phyloP scores from a whole-genome alignment of 371 early-diverging fungal species.

The Gilbertella persicaria region DNA sequence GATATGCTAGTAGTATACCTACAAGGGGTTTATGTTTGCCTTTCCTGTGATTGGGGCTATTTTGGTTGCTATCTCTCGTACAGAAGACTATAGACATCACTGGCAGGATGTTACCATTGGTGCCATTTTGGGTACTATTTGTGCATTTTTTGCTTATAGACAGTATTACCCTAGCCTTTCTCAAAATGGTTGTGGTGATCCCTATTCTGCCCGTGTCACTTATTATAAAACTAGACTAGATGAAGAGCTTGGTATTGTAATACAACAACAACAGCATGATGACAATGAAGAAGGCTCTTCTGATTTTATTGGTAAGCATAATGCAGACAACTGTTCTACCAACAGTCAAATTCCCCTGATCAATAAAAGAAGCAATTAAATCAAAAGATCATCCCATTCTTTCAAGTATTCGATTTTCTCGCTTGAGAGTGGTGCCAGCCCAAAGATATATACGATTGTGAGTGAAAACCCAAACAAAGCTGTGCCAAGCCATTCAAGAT shows the following conservation, averaged over 20 bases:
- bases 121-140: slow-evolving; percentile 51
- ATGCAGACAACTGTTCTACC: background rate
- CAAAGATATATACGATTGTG: slow-evolving; percentile 5
- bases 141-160: slow-evolving; percentile 68
- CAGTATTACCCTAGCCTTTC: slow-evolving; percentile 62
- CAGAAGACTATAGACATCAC: slow-evolving; percentile 81
- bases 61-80: slow-evolving; percentile 72
- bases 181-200: slow-evolving; percentile 4
- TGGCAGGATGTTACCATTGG: slow-evolving; percentile 82
- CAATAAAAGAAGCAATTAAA: background rate
- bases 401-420: slow-evolving; percentile 5
- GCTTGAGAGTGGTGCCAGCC: slow-evolving; percentile 7
- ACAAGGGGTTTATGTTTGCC: slow-evolving; percentile 64
- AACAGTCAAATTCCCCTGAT: background rate
- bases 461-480: slow-evolving; percentile 5
- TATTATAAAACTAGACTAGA: background rate
- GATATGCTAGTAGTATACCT: slow-evolving; percentile 43
- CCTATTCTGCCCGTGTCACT: slow-evolving; percentile 6
- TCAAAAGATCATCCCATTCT: slow-evolving; percentile 12
- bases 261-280: background rate
- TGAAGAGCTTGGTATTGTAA: background rate
- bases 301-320: background rate
- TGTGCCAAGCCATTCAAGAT: too few species aligned
- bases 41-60: slow-evolving; percentile 67
- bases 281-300: background rate